These are phyloP conservation scores for Arctostaphylos glauca DNA, from an alignment of 148 eudicot genomes.

Conservation along the genomic window DNA sequence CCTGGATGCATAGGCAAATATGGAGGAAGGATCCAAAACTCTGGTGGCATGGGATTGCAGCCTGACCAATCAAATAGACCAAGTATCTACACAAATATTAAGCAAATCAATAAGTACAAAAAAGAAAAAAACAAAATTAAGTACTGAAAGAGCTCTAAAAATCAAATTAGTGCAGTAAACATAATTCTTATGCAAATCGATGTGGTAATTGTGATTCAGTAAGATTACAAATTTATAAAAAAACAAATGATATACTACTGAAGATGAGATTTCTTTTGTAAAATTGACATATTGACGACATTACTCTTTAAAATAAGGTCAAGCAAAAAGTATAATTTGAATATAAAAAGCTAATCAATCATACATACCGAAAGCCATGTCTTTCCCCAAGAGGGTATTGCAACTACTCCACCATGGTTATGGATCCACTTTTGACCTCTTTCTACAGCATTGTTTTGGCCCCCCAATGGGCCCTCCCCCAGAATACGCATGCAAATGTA, in stretches of 20 bases:
- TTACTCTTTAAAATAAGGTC: too few species aligned
- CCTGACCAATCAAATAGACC: slow-evolving; percentile 21
- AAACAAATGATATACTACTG: not conserved
- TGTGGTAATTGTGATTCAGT: not conserved
- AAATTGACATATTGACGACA: too few species aligned
- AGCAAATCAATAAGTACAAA: not conserved
- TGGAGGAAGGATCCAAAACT: slow-evolving; percentile 37
- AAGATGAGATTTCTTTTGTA: too few species aligned
- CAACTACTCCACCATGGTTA: slow-evolving; percentile 6
- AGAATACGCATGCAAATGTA: slow-evolving; percentile 9
- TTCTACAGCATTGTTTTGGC: not conserved
- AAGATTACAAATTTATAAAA: too few species aligned
- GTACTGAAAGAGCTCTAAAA: not conserved
- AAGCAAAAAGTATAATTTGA: not conserved
- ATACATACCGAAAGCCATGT: slow-evolving; percentile 32
- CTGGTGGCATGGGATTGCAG: slow-evolving; percentile 43
- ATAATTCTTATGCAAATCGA: not conserved
- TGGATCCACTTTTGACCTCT: slow-evolving; percentile 9
- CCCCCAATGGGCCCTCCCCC: not conserved
- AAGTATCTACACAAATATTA: slow-evolving; percentile 1
- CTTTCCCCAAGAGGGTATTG: slow-evolving; percentile 45
- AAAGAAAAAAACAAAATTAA: not conserved
- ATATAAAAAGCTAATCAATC: not conserved
- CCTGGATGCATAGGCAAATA: slow-evolving; percentile 38
- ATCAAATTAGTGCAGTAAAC: not conserved